Conservation (phyloP, 306 rosid genomes). For the Sesbania bispinosa region DNA sequence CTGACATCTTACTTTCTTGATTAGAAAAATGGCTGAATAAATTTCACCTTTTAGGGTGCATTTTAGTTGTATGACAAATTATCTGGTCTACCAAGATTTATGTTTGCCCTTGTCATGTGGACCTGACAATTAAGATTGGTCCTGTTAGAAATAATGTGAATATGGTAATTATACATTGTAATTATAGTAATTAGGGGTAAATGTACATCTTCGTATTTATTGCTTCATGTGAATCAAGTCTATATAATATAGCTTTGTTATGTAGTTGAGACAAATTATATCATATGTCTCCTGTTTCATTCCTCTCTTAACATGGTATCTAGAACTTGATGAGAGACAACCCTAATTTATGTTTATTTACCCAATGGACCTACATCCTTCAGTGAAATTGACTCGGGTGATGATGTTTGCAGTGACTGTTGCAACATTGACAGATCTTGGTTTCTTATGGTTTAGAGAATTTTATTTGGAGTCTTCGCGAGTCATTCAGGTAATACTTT, state of each 20-base stretch:
- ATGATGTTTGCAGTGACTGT: slow-evolving; percentile 67
- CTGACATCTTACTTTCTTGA: background rate
- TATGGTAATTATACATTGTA: too few relatives aligned
- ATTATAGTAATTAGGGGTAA: too few relatives aligned
- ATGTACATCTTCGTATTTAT: too few relatives aligned
- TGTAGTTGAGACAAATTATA: too few relatives aligned
- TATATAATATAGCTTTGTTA: too few relatives aligned
- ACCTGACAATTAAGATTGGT: background rate
- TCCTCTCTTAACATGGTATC: too few relatives aligned
- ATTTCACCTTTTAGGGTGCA: background rate
- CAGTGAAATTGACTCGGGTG: slow-evolving; percentile 21
- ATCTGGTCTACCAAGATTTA: background rate
- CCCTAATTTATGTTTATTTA: too few relatives aligned
- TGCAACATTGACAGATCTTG: slow-evolving; percentile 87
- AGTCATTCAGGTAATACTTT: slow-evolving; percentile 83
- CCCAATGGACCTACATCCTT: slow-evolving; percentile 32
- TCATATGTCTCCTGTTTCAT: too few relatives aligned
- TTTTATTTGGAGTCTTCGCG: slow-evolving; percentile 96
- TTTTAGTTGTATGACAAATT: background rate
- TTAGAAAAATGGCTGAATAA: background rate
- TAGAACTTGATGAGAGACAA: too few relatives aligned
- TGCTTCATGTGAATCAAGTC: too few relatives aligned
- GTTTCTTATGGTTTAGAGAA: slow-evolving; percentile 98
- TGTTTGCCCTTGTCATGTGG: background rate
- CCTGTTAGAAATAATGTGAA: slow-evolving; percentile 15